Evolutionary conservation across 441 rosid species (phyloP), one percentile per base, ranked within the genome.

Genomic region (Populus hybrid): DNA sequence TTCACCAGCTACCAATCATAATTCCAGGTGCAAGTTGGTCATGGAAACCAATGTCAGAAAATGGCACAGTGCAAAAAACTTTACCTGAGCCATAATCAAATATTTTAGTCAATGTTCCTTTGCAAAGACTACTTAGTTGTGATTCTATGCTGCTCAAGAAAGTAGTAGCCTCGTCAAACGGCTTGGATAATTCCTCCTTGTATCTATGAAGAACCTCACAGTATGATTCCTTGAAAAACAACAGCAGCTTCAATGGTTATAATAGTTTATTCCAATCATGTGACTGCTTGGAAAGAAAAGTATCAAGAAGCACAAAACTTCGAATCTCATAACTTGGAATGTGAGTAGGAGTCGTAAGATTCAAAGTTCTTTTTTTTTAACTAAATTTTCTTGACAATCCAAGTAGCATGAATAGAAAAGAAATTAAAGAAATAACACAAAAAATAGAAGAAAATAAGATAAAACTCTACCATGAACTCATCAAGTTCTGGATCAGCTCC

Each of bases 401-500:
- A 69, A 70, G 76, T 40, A 61, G 21, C 2, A 8, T 12, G 34
- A 21, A 61, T 19, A 3, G 36, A 9, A 30, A 53, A n/a, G 8
- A 40, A 28, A 26, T 5, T 11, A 30, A 57, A 78, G 38, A 8
- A 21, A 7, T 61, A 23, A 14, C 67, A 18, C 14, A 57, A 73
- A 5, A 73, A 12, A 42, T 11, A 42, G 14, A 57, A 63, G 1
- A 42, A 59, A 36, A 32, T 6, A 34, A 67, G n/a, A 63, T 1
- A 21, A 9, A 61, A 28, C 57, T 5, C 26, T 81, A 91, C 94
- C 94, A 91, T 91, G 87, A 91, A 91, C 65, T 88, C 86, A 32
- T 91, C 94, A 2, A 91, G 90, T 79, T 86, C 89, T 30, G 90
- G 94, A 79, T 91, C 92, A 76, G 81, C 85, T 81, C 94, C 92